These are phyloP conservation scores for Yamadazyma membranifaciens DNA, from an alignment of 1,139 yeast species.

Conservation along the genomic window DNA sequence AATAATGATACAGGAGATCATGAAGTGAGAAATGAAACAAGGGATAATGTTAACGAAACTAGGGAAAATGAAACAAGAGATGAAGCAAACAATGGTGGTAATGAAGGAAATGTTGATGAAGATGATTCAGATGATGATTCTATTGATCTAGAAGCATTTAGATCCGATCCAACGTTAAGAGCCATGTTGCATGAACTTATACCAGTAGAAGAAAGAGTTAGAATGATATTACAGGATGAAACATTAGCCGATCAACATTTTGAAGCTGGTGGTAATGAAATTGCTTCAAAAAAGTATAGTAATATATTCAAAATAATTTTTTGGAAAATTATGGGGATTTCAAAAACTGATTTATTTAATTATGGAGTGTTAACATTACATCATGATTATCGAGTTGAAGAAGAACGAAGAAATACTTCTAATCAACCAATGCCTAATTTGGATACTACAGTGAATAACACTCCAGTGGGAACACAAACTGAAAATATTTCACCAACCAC, in stretches of 20 bases:
- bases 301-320: conserved; percentile 36
- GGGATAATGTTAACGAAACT: neutral
- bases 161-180: conserved; percentile 39
- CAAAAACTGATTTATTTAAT: conserved; percentile 44
- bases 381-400: conserved; percentile 17
- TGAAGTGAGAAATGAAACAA: neutral
- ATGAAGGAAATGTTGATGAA: conserved; percentile 12
- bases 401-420: conserved; percentile 12
- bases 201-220: conserved; percentile 40
- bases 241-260: conserved; percentile 28
- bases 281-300: conserved; percentile 36
- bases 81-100: conserved; percentile 4
- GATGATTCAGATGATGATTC: conserved; percentile 24
- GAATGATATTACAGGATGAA: conserved; percentile 32
- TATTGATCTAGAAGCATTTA: conserved; percentile 41
- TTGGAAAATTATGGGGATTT: conserved; percentile 58
- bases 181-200: conserved; percentile 41
- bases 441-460: neutral
- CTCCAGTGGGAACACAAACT: neutral
- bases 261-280: conserved; percentile 42
- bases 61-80: neutral
- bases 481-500: neutral
- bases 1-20: neutral
- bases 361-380: conserved; percentile 50
- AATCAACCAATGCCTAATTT: conserved; percentile 7